Percentiles rank a stretch among this genome's conserved stretches.
phyloP scores from a whole-genome alignment of 495 filamentous ascomycete species.

The Aspergillus nidulans region DNA sequence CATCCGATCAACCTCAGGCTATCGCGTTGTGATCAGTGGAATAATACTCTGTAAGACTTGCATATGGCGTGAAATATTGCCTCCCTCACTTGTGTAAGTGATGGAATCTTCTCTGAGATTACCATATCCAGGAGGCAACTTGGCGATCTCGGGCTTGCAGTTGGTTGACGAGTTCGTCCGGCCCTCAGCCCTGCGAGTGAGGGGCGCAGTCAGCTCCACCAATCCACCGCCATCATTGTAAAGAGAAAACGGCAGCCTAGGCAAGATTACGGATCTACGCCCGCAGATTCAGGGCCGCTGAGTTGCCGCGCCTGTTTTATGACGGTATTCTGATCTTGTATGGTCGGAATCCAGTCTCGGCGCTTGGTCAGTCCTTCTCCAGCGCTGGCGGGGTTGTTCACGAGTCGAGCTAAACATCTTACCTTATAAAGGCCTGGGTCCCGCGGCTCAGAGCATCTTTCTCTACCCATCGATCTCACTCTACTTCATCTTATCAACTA shows the following conservation, averaged over 20 bases:
- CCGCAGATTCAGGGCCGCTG: not conserved
- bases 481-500: not conserved
- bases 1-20: no score
- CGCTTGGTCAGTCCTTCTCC: not conserved
- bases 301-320: constrained; percentile 7
- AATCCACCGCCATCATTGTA: constrained; percentile 4
- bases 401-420: constrained; percentile 18
- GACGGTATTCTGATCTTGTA: constrained; percentile 3
- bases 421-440: constrained; percentile 14
- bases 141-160: not conserved
- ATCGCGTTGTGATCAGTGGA: no score
- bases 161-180: not conserved
- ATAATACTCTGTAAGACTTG: not conserved
- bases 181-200: constrained; percentile 12
- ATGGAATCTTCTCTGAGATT: not conserved
- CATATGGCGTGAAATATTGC: not conserved
- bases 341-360: constrained; percentile 1
- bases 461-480: constrained; percentile 11
- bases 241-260: constrained; percentile 3
- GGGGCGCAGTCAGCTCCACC: not conserved
- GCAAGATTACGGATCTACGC: not conserved
- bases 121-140: not conserved
- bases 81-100: not conserved
- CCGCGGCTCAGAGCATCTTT: constrained; percentile 17
- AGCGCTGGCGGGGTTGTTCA: constrained; percentile 19